A percentile compares a stretch with the other conserved stretches of the same genome.
These are phyloP conservation scores for Globisporangium ultimum DNA, from an alignment of 352 stramenopile genomes.

Conservation along the genomic window DNA sequence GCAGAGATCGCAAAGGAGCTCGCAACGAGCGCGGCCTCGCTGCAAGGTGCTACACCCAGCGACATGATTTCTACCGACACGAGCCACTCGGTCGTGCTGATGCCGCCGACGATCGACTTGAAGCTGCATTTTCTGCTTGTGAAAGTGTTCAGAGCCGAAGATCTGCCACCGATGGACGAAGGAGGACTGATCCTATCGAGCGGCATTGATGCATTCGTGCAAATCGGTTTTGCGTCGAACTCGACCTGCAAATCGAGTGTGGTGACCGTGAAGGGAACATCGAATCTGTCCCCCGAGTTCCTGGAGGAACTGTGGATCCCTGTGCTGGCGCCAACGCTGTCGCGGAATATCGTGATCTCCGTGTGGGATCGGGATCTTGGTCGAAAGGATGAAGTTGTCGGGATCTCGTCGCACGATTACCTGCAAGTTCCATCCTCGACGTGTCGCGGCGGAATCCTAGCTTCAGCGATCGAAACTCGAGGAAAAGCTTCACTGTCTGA, in stretches of 20 bases:
- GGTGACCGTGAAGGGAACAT: conserved; percentile 56
- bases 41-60: conserved; percentile 1
- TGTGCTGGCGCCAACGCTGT: conserved; percentile 72
- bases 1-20: conserved; percentile 63
- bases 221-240: conserved; percentile 66
- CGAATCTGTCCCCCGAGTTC: conserved; percentile 53
- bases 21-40: conserved; percentile 3
- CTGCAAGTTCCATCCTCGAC: conserved; percentile 38
- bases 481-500: too few relatives aligned
- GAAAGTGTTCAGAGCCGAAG: conserved; percentile 71
- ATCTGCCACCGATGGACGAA: conserved; percentile 80
- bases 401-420: conserved; percentile 68
- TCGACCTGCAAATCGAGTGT: conserved; percentile 39
- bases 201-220: conserved; percentile 83
- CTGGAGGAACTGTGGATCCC: conserved; percentile 87
- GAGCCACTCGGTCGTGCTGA: conserved; percentile 45
- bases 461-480: not conserved
- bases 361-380: conserved; percentile 80
- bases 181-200: conserved; percentile 36
- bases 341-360: conserved; percentile 62
- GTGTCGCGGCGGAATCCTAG: conserved; percentile 24
- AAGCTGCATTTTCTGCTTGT: conserved; percentile 80
- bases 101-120: conserved; percentile 76
- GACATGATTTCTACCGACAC: conserved; percentile 6
- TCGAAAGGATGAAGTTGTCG: conserved; percentile 70